Conservation (phyloP, 495 filamentous ascomycete genomes). For the Penicillium atrosanguineum region DNA sequence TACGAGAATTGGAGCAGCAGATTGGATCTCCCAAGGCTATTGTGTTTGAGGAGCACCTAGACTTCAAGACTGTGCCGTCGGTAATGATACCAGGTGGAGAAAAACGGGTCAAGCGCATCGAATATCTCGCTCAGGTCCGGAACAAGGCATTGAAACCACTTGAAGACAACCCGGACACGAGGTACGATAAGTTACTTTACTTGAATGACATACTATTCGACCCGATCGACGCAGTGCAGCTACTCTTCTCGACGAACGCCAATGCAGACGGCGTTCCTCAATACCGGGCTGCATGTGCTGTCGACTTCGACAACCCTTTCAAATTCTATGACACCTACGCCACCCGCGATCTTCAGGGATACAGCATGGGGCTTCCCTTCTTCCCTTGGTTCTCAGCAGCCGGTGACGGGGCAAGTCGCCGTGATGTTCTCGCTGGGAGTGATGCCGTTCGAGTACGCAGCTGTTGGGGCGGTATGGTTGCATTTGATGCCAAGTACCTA, state of each 20-base stretch:
- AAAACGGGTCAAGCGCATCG: conserved; percentile 64
- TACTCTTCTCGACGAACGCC: conserved; percentile 75
- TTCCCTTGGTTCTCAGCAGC: conserved; percentile 70
- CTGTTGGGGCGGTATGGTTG: conserved; percentile 83
- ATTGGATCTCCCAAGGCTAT: conserved; percentile 51
- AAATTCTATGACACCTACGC: conserved; percentile 85
- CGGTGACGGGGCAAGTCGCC: conserved; percentile 54
- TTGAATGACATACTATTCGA: conserved; percentile 75
- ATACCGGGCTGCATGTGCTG: conserved; percentile 77
- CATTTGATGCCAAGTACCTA: conserved; percentile 70
- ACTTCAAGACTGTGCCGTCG: conserved; percentile 48
- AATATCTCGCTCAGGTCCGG: conserved; percentile 73
- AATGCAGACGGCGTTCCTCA: conserved; percentile 51
- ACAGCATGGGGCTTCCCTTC: conserved; percentile 65
- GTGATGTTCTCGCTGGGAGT: conserved; percentile 57
- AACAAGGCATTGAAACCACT: conserved; percentile 71
- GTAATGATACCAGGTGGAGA: conserved; percentile 62
- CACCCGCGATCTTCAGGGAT: conserved; percentile 70
- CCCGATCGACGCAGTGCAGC: conserved; percentile 64
- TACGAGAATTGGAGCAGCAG: conserved; percentile 41
- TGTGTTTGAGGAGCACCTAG: conserved; percentile 54
- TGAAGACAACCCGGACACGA: conserved; percentile 37
- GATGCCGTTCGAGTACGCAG: conserved; percentile 72
- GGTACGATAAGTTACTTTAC: conserved; percentile 69
- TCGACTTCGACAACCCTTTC: conserved; percentile 73